Conservation (phyloP, 768 basidiomycete genomes). For the Leccinum fibrillosum region DNA sequence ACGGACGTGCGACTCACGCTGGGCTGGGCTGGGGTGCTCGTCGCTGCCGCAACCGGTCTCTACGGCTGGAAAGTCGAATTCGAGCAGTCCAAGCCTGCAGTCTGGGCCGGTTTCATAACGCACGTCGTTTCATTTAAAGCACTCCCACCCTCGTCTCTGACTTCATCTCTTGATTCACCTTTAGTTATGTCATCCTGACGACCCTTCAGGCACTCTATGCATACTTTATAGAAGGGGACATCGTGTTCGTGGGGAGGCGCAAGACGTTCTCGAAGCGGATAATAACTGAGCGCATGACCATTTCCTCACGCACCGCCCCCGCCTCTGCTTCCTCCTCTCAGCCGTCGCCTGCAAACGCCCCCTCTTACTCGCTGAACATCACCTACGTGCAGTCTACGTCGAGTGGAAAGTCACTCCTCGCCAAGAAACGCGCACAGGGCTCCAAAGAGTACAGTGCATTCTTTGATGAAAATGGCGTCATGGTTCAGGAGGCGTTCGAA, state of each 20-base stretch:
- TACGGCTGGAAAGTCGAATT: slow-evolving; percentile 90
- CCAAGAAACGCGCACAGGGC: slow-evolving; percentile 59
- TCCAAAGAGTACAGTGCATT: slow-evolving; percentile 64
- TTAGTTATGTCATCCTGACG: slow-evolving; percentile 75
- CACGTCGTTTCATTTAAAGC: slow-evolving; percentile 38
- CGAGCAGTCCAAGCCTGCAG: slow-evolving; percentile 77
- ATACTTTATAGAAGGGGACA: slow-evolving; percentile 82
- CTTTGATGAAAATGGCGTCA: slow-evolving; percentile 76
- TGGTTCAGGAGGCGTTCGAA: slow-evolving; percentile 76
- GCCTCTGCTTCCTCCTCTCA: slow-evolving; percentile 18
- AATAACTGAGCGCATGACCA: slow-evolving; percentile 83
- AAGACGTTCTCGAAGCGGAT: slow-evolving; percentile 92
- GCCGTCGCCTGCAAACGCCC: slow-evolving; percentile 42
- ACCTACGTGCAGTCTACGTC: slow-evolving; percentile 78
- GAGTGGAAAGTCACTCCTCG: slow-evolving; percentile 81
- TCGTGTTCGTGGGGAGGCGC: slow-evolving; percentile 85
- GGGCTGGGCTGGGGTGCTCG: slow-evolving; percentile 83
- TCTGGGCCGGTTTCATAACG: slow-evolving; percentile 77
- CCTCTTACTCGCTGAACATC: slow-evolving; percentile 64
- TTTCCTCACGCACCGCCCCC: slow-evolving; percentile 67
- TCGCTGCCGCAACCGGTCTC: slow-evolving; percentile 76
- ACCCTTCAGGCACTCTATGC: slow-evolving; percentile 73
- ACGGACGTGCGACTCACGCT: slow-evolving; percentile 85
- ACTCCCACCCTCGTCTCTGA: slow-evolving; percentile 6
- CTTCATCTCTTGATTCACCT: not conserved